Conservation (phyloP, 106 monocot species). For the Phalaenopsis equestris region DNA sequence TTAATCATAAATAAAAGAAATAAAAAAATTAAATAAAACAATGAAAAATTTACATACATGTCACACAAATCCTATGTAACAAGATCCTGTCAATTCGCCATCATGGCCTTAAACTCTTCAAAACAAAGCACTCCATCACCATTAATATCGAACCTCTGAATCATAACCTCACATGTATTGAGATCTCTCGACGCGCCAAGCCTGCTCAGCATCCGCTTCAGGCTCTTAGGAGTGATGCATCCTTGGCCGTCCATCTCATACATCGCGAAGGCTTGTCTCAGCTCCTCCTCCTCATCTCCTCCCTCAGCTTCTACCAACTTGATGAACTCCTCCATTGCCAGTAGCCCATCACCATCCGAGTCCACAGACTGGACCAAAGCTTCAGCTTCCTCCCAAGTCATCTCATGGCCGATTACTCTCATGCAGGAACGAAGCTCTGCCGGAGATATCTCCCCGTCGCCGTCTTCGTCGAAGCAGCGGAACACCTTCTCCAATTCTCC, state of each 20-base stretch:
- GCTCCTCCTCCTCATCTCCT: constrained; percentile 35
- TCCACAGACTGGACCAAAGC: constrained; percentile 18
- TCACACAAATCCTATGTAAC: too few species aligned
- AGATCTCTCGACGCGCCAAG: constrained; percentile 7
- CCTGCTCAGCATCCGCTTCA: constrained; percentile 8
- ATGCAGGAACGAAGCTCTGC: constrained; percentile 30
- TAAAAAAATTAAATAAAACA: too few species aligned
- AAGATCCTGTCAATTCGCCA: constrained; percentile 40
- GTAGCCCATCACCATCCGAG: constrained; percentile 33
- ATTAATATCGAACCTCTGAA: constrained; percentile 34
- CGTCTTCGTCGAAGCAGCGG: constrained; percentile 33
- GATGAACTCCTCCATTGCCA: constrained; percentile 11
- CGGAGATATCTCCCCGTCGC: constrained; percentile 47
- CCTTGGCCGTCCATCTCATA: constrained; percentile 30
- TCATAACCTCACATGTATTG: constrained; percentile 16
- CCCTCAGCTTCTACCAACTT: constrained; percentile 11
- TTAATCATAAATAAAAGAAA: too few species aligned
- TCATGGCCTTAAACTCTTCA: constrained; percentile 61
- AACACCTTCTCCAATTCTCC: constrained; percentile 9
- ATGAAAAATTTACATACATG: too few species aligned
- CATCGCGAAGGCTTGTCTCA: constrained; percentile 39
- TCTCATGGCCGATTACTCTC: constrained; percentile 16
- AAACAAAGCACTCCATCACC: constrained; percentile 55
- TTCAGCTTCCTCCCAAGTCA: constrained; percentile 35
- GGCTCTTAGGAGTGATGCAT: constrained; percentile 30